Evolutionary conservation across 257 asterid species (phyloP), one percentile per base, ranked within the genome.

Genomic region (Gynochthodes officinalis): DNA sequence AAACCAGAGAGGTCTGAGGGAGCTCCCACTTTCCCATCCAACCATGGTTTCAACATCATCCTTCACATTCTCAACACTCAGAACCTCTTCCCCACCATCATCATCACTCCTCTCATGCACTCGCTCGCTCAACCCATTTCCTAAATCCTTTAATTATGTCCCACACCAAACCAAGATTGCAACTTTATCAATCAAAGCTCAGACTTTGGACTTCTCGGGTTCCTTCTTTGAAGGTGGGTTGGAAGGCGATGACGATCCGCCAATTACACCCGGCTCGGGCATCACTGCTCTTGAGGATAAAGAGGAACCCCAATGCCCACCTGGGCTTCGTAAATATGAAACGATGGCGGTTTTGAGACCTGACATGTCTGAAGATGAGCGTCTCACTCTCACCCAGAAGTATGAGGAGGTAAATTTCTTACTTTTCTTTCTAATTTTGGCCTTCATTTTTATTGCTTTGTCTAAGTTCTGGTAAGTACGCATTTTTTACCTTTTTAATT

Each of bases 351-450:
- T 91, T 10, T 52, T 94, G 27, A 77, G 97, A 81, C 99, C 99
- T 62, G 97, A 94, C 46, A 87, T 94, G 99, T 89, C 97, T 32
- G 99, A 91, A 78, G 97, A 94, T 68, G 99, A 94, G 40, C 93
- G 99, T 53, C 90, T 94, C 28, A 54, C 91, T n/a, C 88, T 89
- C 69, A 91, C 96, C 44, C 97, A 91, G 81, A 88, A 86, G 76
- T 94, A 94, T 40, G 97, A 94, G 78, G 97, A 94, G 99, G 98
- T 92, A 75, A 35, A 44, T 44, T 50, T 8, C 10, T 60, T 4
- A 55, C 11, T 7, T 73, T 3, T 63, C 27, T 68, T 25, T 32
- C 6, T 39, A 0, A 7, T 21, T 59, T 44, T 52, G 28, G 12
- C 1, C 15, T 15, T 60, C n/a, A 6, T 46, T 21, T 16, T 69